Base-by-base conservation (phyloP, 441 rosid genomes). In the Mallotus repandus region DNA sequence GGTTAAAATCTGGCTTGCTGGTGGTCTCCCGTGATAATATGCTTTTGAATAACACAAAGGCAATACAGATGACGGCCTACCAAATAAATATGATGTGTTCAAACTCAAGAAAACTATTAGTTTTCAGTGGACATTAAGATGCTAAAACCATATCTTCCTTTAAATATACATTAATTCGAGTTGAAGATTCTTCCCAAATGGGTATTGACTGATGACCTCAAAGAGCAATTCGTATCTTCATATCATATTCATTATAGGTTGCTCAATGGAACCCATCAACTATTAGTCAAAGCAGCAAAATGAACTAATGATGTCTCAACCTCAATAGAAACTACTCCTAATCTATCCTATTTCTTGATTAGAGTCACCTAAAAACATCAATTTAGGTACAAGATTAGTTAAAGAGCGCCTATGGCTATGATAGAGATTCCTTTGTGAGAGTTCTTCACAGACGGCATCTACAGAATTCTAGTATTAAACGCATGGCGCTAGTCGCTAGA, bases 261-360 rank as follows among this genome's bases (percentile, higher is more conserved):
- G 76, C 75, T 68, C 43, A 2, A 45, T 54, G 59, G 70, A 71
- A 56, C 32, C 16, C 48, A 54, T 67, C 73, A 48, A 55, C 13
- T 52, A 41, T 6, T 29, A n/a, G 68, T 78, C 63, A 58, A 70
- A 46, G 14, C 77, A 69, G 7, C 69, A 38, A 49, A 69, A 13
- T 55, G 61, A 66, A 35, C 65, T 25, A 54, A 62, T 72, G 60
- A 70, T 61, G 19, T 49, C 76, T 60, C 4, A 45, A 64, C 11
- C 45, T 57, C 59, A 6, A 57, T 14, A 18, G 5, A 49, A 21
- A 12, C 10, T n/a, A 12, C 10, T n/a, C 12, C 25, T 45, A 22
- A n/a, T 52, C n/a, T 38, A 4, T 18, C 12, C 0, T 19, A 41
- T 1, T 16, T 50, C 9, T 4, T 10, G n/a, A n/a, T 15, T 15